These are phyloP conservation scores for Termitomyces sp. DNA, from an alignment of 768 basidiomycete genomes.

Conservation along the genomic window DNA sequence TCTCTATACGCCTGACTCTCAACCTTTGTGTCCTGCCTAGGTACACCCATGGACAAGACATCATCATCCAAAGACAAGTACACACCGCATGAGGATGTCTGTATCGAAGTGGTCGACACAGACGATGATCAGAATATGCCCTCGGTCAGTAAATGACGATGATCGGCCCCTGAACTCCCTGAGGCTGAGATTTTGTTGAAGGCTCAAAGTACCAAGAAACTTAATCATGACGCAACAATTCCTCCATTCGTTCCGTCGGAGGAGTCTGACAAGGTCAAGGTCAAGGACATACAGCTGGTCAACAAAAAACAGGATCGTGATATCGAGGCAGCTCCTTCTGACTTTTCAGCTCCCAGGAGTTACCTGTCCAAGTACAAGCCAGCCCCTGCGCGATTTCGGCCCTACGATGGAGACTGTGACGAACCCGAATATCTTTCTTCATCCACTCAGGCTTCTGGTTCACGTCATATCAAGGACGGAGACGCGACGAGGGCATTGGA, in stretches of 20 bases:
- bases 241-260: background rate
- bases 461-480: slow-evolving; percentile 13
- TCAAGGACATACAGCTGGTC: background rate
- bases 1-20: background rate
- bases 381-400: background rate
- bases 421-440: background rate
- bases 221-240: background rate
- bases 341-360: background rate
- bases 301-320: background rate
- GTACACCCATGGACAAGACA: background rate
- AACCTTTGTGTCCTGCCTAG: background rate
- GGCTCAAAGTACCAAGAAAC: background rate
- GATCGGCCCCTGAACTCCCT: background rate
- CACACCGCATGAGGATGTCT: background rate
- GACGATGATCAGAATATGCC: background rate
- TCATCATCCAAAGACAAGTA: background rate
- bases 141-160: background rate
- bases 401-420: background rate
- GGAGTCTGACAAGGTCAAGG: background rate
- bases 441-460: background rate
- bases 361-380: background rate
- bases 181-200: background rate
- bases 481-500: slow-evolving; percentile 13
- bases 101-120: background rate
- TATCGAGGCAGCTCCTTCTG: background rate